phyloP scores from a whole-genome alignment of 2,329 filamentous ascomycete genomes.

The Coniosporium tulheliwenetii region DNA sequence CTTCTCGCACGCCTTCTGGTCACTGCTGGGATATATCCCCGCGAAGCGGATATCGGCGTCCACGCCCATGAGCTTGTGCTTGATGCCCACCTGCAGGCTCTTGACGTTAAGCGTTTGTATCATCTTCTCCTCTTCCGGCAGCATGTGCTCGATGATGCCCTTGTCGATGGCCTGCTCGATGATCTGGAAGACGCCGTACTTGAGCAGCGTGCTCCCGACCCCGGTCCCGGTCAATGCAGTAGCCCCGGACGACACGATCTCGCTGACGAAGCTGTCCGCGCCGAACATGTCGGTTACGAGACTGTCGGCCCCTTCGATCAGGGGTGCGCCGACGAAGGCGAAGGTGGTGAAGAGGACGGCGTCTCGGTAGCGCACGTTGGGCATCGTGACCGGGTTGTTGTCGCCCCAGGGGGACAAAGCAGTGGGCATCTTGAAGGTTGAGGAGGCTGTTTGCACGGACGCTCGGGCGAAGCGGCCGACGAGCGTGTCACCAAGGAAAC shows the following conservation, averaged over 20 bases:
- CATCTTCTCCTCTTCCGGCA: conserved; percentile 23
- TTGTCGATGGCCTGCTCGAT: conserved; percentile 24
- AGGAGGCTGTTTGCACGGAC: conserved; percentile 16
- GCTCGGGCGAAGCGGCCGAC: conserved; percentile 19
- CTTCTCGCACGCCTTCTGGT: conserved; percentile 16
- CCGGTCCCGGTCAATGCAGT: conserved; percentile 9
- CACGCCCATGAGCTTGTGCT: conserved; percentile 24
- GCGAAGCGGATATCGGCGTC: conserved; percentile 19
- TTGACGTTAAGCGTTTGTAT: conserved; percentile 18
- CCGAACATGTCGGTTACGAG: conserved; percentile 15
- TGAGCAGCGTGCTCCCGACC: conserved; percentile 11
- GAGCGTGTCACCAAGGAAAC: conserved; percentile 21
- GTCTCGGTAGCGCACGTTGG: conserved; percentile 22
- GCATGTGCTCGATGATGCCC: conserved; percentile 19
- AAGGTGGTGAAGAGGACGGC: conserved; percentile 21
- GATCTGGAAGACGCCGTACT: conserved; percentile 21
- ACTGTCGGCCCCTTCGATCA: conserved; percentile 15
- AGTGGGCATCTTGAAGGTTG: conserved; percentile 17
- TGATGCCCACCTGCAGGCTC: conserved; percentile 19
- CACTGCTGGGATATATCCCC: conserved; percentile 10
- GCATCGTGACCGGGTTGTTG: conserved; percentile 22
- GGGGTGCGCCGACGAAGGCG: conserved; percentile 17
- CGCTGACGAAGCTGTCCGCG: conserved; percentile 17
- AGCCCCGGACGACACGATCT: conserved; percentile 16
- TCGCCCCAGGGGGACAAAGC: conserved; percentile 20